phyloP scores from a whole-genome alignment of 352 stramenopile species.

The Blastocystis sp. region DNA sequence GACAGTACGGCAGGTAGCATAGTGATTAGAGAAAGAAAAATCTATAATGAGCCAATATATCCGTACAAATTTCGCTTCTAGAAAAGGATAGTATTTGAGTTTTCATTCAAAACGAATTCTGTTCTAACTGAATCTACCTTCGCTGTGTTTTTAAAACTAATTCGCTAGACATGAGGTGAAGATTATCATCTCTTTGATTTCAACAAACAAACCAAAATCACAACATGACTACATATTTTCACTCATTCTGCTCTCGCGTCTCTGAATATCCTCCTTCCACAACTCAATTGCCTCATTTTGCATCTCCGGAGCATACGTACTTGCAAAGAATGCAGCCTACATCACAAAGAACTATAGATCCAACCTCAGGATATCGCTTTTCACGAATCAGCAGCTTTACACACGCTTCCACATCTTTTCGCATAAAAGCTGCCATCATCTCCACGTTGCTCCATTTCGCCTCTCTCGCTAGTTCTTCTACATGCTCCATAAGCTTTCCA shows the following conservation, averaged over 20 bases:
- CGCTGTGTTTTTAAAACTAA: not conserved
- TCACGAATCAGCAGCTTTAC: not conserved
- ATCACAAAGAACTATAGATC: not conserved
- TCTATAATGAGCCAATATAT: not conserved
- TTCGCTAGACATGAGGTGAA: too few species aligned
- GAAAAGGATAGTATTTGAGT: not conserved
- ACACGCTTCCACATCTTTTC: slow-evolving; percentile 34
- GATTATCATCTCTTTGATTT: not conserved
- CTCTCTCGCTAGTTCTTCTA: not conserved
- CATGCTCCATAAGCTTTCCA: not conserved
- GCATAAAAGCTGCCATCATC: slow-evolving; percentile 40
- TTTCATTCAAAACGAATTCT: not conserved
- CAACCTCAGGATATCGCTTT: slow-evolving; percentile 52
- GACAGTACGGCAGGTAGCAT: slow-evolving; percentile 36
- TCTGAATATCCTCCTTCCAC: slow-evolving; percentile 25
- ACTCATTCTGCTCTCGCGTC: not conserved
- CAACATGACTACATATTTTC: not conserved
- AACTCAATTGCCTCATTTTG: slow-evolving; percentile 15
- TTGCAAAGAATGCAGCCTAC: slow-evolving; percentile 52
- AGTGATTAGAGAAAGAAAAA: not conserved
- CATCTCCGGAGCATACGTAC: slow-evolving; percentile 3
- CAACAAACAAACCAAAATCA: not conserved
- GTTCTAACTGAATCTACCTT: not conserved
- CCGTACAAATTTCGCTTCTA: not conserved
- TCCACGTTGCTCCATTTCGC: slow-evolving; percentile 10